Evolutionary conservation across 2,329 filamentous ascomycete genomes (phyloP).

Genomic region (Fusarium anguioides): DNA sequence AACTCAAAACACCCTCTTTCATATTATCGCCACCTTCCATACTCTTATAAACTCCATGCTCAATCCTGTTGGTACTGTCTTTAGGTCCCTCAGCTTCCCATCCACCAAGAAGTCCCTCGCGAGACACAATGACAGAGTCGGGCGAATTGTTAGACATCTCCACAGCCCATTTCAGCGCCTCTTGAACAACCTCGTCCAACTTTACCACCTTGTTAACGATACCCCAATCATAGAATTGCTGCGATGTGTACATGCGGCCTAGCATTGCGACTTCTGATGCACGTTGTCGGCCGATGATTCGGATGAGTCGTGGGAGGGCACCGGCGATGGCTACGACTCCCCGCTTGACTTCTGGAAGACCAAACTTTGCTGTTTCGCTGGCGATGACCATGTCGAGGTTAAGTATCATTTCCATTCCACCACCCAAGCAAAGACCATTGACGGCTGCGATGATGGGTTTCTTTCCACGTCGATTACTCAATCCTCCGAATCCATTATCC

Average conservation of each 20-base stretch:
- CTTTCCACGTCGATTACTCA: slow-evolving; percentile 72
- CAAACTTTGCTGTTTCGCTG: slow-evolving; percentile 65
- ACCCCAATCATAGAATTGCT: slow-evolving; percentile 72
- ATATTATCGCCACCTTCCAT: slow-evolving; percentile 78
- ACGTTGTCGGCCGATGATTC: slow-evolving; percentile 72
- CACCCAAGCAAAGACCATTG: slow-evolving; percentile 77
- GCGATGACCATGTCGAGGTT: slow-evolving; percentile 79
- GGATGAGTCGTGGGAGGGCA: slow-evolving; percentile 72
- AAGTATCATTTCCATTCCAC: slow-evolving; percentile 78
- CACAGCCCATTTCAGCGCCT: slow-evolving; percentile 70
- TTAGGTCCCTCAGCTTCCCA: slow-evolving; percentile 77
- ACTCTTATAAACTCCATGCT: slow-evolving; percentile 67
- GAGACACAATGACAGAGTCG: slow-evolving; percentile 79
- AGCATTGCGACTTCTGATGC: slow-evolving; percentile 78
- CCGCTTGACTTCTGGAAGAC: slow-evolving; percentile 75
- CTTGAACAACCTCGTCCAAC: slow-evolving; percentile 60
- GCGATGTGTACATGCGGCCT: slow-evolving; percentile 68
- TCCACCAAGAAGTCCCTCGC: slow-evolving; percentile 76
- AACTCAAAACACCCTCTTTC: slow-evolving; percentile 77
- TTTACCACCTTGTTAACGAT: slow-evolving; percentile 71
- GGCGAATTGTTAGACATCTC: slow-evolving; percentile 75
- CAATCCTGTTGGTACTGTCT: slow-evolving; percentile 67
- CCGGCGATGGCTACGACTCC: slow-evolving; percentile 78
- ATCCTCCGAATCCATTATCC: slow-evolving; percentile 66
- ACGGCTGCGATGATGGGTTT: slow-evolving; percentile 81